Evolutionary conservation across 371 early-diverging fungal genomes (phyloP), one percentile per base, ranked within the genome.

Genomic region (Rhizopus sp.): DNA sequence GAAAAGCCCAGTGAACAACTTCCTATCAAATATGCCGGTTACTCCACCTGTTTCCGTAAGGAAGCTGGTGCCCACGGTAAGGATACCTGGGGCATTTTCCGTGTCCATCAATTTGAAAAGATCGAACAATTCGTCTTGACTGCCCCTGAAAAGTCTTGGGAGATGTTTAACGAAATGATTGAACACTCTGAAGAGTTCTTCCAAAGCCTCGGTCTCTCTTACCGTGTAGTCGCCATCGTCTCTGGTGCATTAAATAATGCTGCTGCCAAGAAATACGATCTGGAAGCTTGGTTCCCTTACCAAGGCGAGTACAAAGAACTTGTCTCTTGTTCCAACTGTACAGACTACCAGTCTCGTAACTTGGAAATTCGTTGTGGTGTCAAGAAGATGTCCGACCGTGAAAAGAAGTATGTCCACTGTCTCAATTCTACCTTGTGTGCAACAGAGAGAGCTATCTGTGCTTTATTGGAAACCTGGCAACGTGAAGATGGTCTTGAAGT

Each of bases 71-170:
- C 99, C 3, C 97, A 97, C 70, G 99, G 99, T 62, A 93, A 97
- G 68, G 99, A 99, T 77, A 99, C 97, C 57, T 92, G 95, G 95
- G 99, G 99, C 57, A 92, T 99, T 62, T 99, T 99, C 91, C 89
- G 99, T 60, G 98, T 99, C 42, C 99, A 99, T 76, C 99, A 99
- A 86, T 99, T 99, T 75, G 99, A 99, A 78, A 99, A 99, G 89
- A 86, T 99, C 55, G 99, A 99, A 82, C 99, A 99, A 82, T 99
- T 99, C 79, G 92, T 95, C 39, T 75, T 99, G 68, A 92, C 95
- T 29, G 92, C 93, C 58, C 99, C 99, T 38, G 97, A 96, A 60
- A 95, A 98, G 84, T 92, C 93, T 38, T 95, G 97, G 94, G 96
- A 93, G 63, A 92, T 94, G 93, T 97, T 96, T 80, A 92, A 98